Evolutionary conservation across 108 stramenopile genomes (phyloP).

Genomic region (Halocafeteria seosinensis): DNA sequence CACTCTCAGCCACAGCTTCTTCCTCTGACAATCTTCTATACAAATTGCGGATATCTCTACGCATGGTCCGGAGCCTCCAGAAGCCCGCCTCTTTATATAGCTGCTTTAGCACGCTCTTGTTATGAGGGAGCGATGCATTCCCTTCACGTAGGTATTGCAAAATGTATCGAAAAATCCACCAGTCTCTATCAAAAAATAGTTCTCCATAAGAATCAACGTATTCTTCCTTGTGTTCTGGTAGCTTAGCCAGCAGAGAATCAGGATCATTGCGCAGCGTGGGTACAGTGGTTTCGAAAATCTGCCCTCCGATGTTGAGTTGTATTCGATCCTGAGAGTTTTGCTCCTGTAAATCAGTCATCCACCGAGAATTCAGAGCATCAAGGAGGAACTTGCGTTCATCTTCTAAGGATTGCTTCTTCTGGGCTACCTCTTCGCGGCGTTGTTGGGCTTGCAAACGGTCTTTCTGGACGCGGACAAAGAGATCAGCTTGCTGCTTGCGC

Average conservation of each 20-base stretch:
- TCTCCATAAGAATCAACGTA: not conserved
- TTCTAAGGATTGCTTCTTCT: too few relatives aligned
- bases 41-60: not conserved
- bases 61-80: not conserved
- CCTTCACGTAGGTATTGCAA: not conserved
- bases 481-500: too few relatives aligned
- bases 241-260: not conserved
- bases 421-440: too few relatives aligned
- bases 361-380: not conserved
- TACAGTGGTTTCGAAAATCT: not conserved
- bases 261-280: not conserved
- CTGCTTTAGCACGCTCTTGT: not conserved
- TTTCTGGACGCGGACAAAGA: too few relatives aligned
- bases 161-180: not conserved
- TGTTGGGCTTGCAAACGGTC: too few relatives aligned
- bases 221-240: not conserved
- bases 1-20: not conserved
- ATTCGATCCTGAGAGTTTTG: not conserved
- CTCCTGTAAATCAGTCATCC: not conserved
- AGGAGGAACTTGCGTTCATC: too few relatives aligned
- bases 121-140: not conserved
- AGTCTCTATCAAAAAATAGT: not conserved
- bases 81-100: not conserved
- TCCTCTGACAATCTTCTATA: not conserved
- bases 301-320: not conserved